Conservation (phyloP, 2,329 filamentous ascomycete species). For the Claviceps spartinae region DNA sequence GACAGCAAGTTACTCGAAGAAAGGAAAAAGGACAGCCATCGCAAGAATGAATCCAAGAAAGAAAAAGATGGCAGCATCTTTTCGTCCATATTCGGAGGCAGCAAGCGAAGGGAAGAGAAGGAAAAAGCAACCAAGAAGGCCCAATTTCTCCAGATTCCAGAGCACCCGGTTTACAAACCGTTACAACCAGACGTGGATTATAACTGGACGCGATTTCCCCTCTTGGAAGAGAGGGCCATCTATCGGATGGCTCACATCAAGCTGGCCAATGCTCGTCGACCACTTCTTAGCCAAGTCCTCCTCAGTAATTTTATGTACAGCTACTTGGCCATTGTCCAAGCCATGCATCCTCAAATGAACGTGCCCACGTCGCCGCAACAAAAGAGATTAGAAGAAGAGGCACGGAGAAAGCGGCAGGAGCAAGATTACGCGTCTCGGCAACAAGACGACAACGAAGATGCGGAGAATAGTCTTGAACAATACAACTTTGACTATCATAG, state of each 20-base stretch:
- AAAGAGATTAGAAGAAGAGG: constrained; percentile 44
- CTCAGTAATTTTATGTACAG: constrained; percentile 99
- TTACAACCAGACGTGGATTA: constrained; percentile 85
- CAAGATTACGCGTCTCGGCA: constrained; percentile 35
- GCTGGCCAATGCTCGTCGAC: constrained; percentile 87
- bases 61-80: constrained; percentile 92
- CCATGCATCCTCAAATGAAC: constrained; percentile 94
- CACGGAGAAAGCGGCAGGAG: constrained; percentile 35
- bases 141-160: constrained; percentile 62
- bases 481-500: constrained; percentile 42
- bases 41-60: constrained; percentile 70
- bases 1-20: constrained; percentile 66
- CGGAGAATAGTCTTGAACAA: constrained; percentile 34
- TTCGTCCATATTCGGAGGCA: constrained; percentile 79
- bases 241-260: constrained; percentile 99
- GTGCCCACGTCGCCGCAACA: constrained; percentile 74
- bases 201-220: constrained; percentile 88
- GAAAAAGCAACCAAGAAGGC: constrained; percentile 63
- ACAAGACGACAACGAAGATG: constrained; percentile 30
- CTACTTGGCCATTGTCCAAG: constrained; percentile 94
- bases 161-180: constrained; percentile 58
- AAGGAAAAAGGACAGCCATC: constrained; percentile 63
- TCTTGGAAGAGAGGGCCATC: constrained; percentile 89
- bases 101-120: constrained; percentile 74
- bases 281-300: constrained; percentile 85